Evolutionary conservation across 2,329 filamentous ascomycete species (phyloP).

Genomic region (Cordyceps cicadae): DNA sequence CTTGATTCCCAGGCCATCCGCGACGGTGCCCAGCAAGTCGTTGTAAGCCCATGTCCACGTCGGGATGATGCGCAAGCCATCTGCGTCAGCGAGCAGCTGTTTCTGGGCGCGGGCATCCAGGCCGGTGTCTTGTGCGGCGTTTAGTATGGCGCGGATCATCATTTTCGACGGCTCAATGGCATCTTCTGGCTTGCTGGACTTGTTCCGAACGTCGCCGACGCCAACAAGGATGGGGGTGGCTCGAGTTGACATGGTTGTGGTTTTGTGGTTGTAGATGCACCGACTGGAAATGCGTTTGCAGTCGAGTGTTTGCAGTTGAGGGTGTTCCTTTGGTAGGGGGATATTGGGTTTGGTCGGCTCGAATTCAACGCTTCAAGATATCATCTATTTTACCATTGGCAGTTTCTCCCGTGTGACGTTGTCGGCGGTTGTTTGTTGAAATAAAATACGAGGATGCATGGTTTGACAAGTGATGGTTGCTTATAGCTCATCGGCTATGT

Average conservation of each 20-base stretch:
- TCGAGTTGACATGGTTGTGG: conserved; percentile 1
- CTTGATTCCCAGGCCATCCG: conserved; percentile 38
- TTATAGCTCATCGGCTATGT: conserved; percentile 1
- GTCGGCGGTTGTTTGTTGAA: not conserved
- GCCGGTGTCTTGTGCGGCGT: conserved; percentile 42
- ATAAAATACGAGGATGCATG: not conserved
- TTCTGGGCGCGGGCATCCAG: conserved; percentile 14
- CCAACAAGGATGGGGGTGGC: conserved; percentile 49
- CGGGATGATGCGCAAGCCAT: conserved; percentile 51
- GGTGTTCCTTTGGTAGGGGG: not conserved
- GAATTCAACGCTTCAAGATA: not conserved
- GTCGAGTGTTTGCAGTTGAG: not conserved
- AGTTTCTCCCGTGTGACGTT: not conserved
- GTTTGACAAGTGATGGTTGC: not conserved
- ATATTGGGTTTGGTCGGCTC: not conserved
- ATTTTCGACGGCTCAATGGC: conserved; percentile 51
- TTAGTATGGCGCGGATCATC: conserved; percentile 47
- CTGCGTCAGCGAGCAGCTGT: conserved; percentile 37
- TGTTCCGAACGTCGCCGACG: conserved; percentile 54
- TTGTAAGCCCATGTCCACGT: conserved; percentile 61
- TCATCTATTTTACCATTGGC: not conserved
- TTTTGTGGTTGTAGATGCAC: not conserved
- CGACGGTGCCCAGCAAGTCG: conserved; percentile 47
- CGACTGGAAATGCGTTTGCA: not conserved
- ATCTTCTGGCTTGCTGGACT: conserved; percentile 34